phyloP scores from a whole-genome alignment of 192 early-diverging fungal genomes.

The Dimargaris cristalligena region DNA sequence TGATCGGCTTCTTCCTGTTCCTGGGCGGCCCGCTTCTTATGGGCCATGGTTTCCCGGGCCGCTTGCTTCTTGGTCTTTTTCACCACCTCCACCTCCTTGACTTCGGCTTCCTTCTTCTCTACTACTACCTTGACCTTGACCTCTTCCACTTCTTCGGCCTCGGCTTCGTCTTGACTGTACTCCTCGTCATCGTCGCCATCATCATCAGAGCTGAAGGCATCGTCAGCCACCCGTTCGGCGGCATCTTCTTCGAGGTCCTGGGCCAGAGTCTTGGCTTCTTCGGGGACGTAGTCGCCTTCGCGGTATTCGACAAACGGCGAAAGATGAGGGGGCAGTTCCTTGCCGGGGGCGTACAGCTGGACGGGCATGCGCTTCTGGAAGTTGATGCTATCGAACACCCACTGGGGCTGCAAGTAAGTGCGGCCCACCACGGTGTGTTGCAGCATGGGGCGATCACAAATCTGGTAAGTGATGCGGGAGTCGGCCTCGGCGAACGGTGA shows the following conservation, averaged over 20 bases:
- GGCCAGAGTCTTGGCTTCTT: conserved; percentile 26
- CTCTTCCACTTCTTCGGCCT: no score
- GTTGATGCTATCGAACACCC: conserved; percentile 91
- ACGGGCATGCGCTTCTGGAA: conserved; percentile 48
- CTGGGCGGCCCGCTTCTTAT: conserved; percentile 18
- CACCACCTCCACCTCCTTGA: conserved; percentile 23
- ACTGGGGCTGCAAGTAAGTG: conserved; percentile 92
- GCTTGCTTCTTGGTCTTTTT: conserved; percentile 12
- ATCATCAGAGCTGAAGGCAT: no score
- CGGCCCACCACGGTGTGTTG: conserved; percentile 34
- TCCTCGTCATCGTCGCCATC: conserved; percentile 23
- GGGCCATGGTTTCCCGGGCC: not conserved
- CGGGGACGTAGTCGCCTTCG: conserved; percentile 79
- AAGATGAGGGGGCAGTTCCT: conserved; percentile 76
- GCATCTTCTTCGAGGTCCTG: conserved; percentile 36
- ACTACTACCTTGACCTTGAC: conserved; percentile 23
- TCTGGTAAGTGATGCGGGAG: conserved; percentile 74
- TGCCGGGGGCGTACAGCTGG: conserved; percentile 58
- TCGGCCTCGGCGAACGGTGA: conserved; percentile 66
- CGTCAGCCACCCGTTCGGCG: conserved; percentile 31
- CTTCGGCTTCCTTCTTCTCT: conserved; percentile 32
- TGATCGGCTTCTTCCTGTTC: conserved; percentile 28
- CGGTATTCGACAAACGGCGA: conserved; percentile 78
- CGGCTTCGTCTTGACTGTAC: conserved; percentile 41
- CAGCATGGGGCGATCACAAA: conserved; percentile 65